A percentile compares a stretch with the other conserved stretches of the same genome.
Evolutionary conservation across 192 early-diverging fungal genomes (phyloP).

Genomic region (Umbelopsis sp.): DNA sequence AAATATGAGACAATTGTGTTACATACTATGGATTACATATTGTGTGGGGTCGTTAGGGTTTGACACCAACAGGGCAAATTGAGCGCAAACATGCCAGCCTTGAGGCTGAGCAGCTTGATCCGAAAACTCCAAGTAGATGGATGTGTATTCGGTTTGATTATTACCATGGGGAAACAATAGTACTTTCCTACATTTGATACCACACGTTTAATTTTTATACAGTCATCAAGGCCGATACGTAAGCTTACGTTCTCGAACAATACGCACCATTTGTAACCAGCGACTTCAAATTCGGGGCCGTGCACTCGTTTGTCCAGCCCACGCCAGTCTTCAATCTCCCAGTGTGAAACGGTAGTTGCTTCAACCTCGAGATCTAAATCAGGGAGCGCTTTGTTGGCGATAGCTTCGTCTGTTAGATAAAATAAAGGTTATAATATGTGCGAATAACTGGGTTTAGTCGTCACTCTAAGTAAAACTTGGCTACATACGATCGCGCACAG

Average conservation of each 20-base stretch:
- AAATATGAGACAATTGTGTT: not conserved
- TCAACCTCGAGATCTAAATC: constrained; percentile 31
- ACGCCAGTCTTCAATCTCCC: constrained; percentile 34
- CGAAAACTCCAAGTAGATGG: constrained; percentile 87
- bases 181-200: constrained; percentile 64
- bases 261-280: constrained; percentile 33
- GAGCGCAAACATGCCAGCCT: constrained; percentile 83
- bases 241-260: not conserved
- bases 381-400: constrained; percentile 26
- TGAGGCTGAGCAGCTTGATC: constrained; percentile 60
- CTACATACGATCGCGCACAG: constrained; percentile 19
- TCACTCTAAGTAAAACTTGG: not conserved
- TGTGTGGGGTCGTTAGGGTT: constrained; percentile 70
- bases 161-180: constrained; percentile 92
- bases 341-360: constrained; percentile 21
- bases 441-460: not conserved
- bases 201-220: not conserved
- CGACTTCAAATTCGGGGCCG: constrained; percentile 31
- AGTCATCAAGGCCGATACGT: too few relatives aligned
- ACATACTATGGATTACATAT: constrained; percentile 54
- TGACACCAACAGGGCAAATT: constrained; percentile 78
- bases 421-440: not conserved
- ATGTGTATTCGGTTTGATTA: constrained; percentile 64
- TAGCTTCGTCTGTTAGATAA: constrained; percentile 15
- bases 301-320: constrained; percentile 22